A percentile compares a stretch with the other conserved stretches of the same genome.
Conservation (phyloP, 2,329 filamentous ascomycete species). For the Grosmannia penicillata region DNA sequence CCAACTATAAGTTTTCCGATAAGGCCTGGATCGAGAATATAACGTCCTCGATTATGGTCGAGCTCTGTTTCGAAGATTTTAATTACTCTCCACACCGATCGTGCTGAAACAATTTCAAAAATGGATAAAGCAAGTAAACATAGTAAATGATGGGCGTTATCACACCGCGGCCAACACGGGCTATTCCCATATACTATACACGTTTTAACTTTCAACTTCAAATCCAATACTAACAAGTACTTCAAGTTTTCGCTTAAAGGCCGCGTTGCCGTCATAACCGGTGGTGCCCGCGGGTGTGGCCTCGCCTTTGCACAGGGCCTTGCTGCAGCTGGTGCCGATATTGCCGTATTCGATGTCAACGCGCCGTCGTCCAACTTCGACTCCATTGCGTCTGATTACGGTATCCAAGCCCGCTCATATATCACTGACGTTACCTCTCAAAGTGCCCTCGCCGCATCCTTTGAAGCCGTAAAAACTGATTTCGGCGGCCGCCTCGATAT, state of each 20-base stretch:
- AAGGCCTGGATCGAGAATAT: too few relatives aligned
- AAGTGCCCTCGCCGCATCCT: neutral
- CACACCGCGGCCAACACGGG: too few relatives aligned
- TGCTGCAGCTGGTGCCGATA: conserved; percentile 50
- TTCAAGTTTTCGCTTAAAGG: conserved; percentile 8
- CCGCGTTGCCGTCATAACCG: conserved; percentile 54
- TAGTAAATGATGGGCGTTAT: too few relatives aligned
- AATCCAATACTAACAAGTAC: too few relatives aligned
- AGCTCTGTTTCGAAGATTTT: too few relatives aligned
- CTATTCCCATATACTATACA: too few relatives aligned
- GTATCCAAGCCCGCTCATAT: conserved; percentile 7
- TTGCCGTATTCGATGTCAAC: conserved; percentile 9
- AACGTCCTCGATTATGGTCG: too few relatives aligned
- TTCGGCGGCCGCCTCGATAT: conserved; percentile 9
- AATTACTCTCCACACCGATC: too few relatives aligned
- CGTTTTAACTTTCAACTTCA: too few relatives aligned
- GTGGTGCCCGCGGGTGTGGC: conserved; percentile 58
- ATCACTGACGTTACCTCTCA: conserved; percentile 6
- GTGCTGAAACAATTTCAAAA: too few relatives aligned
- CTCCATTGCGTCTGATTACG: conserved; percentile 1
- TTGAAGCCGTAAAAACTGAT: conserved; percentile 3
- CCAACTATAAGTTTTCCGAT: too few relatives aligned
- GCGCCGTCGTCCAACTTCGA: conserved; percentile 1
- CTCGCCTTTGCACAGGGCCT: conserved; percentile 59
- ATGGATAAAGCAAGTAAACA: too few relatives aligned